Base-by-base conservation (phyloP, 208 protist species). In the Strigomonas culicis region DNA sequence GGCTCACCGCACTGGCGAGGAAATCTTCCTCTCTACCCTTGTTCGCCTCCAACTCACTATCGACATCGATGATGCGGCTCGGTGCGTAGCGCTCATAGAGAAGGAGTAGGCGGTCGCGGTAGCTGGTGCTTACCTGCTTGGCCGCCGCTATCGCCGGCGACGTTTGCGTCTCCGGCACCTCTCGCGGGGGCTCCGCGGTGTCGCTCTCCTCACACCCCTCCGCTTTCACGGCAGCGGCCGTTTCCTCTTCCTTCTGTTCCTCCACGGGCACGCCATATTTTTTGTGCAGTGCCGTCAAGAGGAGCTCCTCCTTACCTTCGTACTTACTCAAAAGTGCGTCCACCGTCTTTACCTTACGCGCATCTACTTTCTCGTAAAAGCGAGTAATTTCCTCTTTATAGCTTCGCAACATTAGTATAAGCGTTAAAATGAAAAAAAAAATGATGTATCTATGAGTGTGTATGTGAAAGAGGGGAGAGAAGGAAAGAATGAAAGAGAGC, bases 81-180 rank as follows among this genome's bases (percentile, higher is more conserved):
- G 82, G 83, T 6, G 77, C 78, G 68, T 91, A 74, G n/a, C 19
- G 32, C 25, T 79, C 52, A 39, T 80, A 87, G 2, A 84, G 28
- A 3, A 51, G 50, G 11, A 70, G 51, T 2, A 86, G 32, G 8
- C 67, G 72, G 7, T 57, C 58, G 25, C 70, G 70, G 61, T 82
- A 82, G 34, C 50, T 59, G 17, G 11, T n/a, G 30, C 22, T 25
- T 39, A 25, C 36, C 25, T 56, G 21, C 7, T 62, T n/a, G 0
- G n/a, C 31, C 2, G 28, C 28, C 39, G 11, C 34, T 1, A 13
- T 43, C 1, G 43, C 4, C 17, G 41, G 24, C 4, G 53, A 63
- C 8, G 44, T 21, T 22, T 30, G 41, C 22, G 34, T 41, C 30
- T 59, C 56, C 27, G 31, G 25, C 34, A 61, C 34, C 13, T n/a